A percentile compares a stretch with the other conserved stretches of the same genome.
Conservation (phyloP, 2,329 filamentous ascomycete genomes). For the Microdochium trichocladiopsis region DNA sequence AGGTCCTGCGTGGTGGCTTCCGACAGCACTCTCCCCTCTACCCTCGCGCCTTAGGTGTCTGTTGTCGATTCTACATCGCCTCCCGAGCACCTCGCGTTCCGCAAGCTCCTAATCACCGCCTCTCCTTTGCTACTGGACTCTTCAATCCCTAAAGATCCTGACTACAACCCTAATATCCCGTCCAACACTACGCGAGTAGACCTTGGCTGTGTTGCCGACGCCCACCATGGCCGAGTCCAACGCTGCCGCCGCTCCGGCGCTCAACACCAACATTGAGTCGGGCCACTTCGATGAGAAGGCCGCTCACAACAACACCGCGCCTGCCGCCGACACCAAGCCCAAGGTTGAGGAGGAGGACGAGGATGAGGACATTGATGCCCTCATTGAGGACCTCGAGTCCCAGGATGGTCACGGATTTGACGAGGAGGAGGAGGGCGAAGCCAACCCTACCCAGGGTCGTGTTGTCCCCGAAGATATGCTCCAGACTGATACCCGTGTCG, state of each 20-base stretch:
- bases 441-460: constrained; percentile 46
- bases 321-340: constrained; percentile 24
- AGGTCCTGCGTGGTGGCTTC: constrained; percentile 20
- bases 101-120: neutral
- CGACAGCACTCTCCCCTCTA: constrained; percentile 12
- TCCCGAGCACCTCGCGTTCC: neutral
- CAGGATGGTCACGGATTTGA: constrained; percentile 64
- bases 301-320: constrained; percentile 23
- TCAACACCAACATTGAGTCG: constrained; percentile 58
- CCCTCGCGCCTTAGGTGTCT: constrained; percentile 5
- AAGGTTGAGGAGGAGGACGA: constrained; percentile 59
- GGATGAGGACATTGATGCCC: constrained; percentile 76
- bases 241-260: constrained; percentile 44
- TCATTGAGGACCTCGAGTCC: constrained; percentile 83
- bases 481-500: constrained; percentile 65
- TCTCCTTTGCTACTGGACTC: neutral
- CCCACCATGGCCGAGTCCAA: constrained; percentile 49
- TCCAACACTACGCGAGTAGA: constrained; percentile 12
- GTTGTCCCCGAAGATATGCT: constrained; percentile 68
- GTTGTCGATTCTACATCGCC: neutral
- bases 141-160: constrained; percentile 10
- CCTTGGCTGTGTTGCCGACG: constrained; percentile 7
- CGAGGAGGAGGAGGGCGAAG: constrained; percentile 51
- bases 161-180: neutral
- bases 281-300: constrained; percentile 61